Evolutionary conservation across 768 basidiomycete genomes (phyloP).

Genomic region (Mycena vulgaris): DNA sequence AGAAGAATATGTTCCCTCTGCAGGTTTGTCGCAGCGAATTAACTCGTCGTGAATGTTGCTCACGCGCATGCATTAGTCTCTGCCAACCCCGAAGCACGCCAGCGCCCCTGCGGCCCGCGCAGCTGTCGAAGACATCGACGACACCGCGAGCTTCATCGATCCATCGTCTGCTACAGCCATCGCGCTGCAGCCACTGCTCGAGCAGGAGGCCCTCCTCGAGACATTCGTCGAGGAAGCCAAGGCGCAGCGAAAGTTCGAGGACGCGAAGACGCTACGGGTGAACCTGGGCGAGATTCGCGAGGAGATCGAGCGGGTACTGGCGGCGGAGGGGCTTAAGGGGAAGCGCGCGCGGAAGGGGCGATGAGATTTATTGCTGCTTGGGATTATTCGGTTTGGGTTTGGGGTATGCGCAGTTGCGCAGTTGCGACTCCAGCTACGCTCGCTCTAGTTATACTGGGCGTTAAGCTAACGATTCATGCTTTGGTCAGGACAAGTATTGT

Average conservation of each 20-base stretch:
- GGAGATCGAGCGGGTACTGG: constrained; percentile 84
- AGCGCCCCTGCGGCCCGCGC: constrained; percentile 24
- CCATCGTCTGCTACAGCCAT: constrained; percentile 80
- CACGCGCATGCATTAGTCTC: constrained; percentile 49
- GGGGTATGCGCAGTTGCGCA: constrained; percentile 1
- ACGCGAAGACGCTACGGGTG: constrained; percentile 85
- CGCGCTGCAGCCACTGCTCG: constrained; percentile 88
- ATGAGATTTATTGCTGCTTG: constrained; percentile 11
- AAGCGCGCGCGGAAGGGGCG: constrained; percentile 28
- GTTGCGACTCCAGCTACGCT: neutral
- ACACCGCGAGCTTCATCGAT: constrained; percentile 59
- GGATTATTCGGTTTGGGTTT: constrained; percentile 10
- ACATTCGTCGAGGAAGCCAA: constrained; percentile 93
- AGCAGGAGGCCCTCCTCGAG: constrained; percentile 94
- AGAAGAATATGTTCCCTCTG: constrained; percentile 91
- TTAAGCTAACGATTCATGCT: neutral
- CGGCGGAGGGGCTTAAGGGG: constrained; percentile 36
- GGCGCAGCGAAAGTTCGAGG: constrained; percentile 94
- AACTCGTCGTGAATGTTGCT: neutral
- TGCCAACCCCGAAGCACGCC: constrained; percentile 65
- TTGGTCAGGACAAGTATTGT: neutral
- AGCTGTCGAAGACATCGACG: constrained; percentile 32
- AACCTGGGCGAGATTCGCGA: constrained; percentile 87
- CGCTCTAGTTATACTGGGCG: neutral
- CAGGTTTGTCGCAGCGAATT: constrained; percentile 63